Conservation (phyloP, 345 rosid genomes). For the Heritiera littoralis region DNA sequence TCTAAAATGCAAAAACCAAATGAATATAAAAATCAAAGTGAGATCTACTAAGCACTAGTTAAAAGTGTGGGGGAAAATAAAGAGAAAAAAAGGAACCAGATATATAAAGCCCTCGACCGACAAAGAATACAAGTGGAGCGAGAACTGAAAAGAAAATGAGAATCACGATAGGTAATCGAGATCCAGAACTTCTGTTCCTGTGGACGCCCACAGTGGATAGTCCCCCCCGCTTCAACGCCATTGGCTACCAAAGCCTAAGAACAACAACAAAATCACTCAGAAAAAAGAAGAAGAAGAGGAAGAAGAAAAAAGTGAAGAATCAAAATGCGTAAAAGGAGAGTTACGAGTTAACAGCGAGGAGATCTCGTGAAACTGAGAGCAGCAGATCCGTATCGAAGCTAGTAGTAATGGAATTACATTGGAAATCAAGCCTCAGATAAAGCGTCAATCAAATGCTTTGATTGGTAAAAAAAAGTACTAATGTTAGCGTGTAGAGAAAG, state of each 20-base stretch:
- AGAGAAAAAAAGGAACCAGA: constrained; percentile 39
- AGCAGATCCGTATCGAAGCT: constrained; percentile 12
- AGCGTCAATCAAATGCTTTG: not conserved
- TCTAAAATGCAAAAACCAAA: constrained; percentile 3
- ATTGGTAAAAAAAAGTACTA: not conserved
- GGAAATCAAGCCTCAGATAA: constrained; percentile 25
- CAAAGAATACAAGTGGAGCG: constrained; percentile 66
- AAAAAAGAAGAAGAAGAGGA: not conserved
- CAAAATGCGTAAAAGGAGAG: constrained; percentile 7
- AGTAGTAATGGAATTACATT: constrained; percentile 10
- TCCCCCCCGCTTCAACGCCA: constrained; percentile 83
- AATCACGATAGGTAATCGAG: constrained; percentile 48
- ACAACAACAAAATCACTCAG: constrained; percentile 19
- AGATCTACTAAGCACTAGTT: constrained; percentile 24
- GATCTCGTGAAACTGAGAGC: constrained; percentile 32
- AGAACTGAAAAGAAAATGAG: constrained; percentile 60
- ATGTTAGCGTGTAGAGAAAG: constrained; percentile 19
- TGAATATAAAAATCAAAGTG: constrained; percentile 16
- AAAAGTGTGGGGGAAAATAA: not conserved
- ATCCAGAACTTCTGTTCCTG: constrained; percentile 58
- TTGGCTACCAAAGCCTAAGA: constrained; percentile 43
- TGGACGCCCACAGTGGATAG: constrained; percentile 37
- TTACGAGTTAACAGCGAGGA: constrained; percentile 28
- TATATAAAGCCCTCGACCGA: constrained; percentile 62
- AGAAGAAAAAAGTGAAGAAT: not conserved